Evolutionary conservation across 2,329 filamentous ascomycete genomes (phyloP).

Genomic region (Pseudocercospora pini-densiflorae): DNA sequence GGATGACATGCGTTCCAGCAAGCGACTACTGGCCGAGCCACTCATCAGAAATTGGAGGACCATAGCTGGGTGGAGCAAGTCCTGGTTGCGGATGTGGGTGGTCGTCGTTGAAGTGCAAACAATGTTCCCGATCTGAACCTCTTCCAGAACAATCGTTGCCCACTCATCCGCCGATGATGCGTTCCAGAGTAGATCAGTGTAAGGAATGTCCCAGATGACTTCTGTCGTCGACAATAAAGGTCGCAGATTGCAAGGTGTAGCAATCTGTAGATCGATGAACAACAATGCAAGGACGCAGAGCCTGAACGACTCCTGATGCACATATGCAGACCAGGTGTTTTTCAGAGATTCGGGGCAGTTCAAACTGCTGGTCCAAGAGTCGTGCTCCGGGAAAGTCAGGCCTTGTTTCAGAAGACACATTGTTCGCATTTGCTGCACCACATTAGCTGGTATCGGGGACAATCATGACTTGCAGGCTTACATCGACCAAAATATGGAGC

Average conservation of each 20-base stretch:
- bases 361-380: slow-evolving; percentile 2
- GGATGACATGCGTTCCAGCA: background rate
- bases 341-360: background rate
- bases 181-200: background rate
- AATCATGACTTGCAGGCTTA: background rate
- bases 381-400: background rate
- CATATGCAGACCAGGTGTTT: background rate
- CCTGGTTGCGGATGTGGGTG: background rate
- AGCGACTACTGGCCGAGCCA: background rate
- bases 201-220: slow-evolving; percentile 8
- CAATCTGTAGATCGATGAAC: slow-evolving; percentile 2
- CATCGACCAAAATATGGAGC: slow-evolving; percentile 5
- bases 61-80: background rate
- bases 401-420: slow-evolving; percentile 11
- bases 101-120: background rate
- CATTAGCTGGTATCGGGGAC: background rate
- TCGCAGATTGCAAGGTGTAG: slow-evolving; percentile 5
- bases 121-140: slow-evolving; percentile 7
- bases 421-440: slow-evolving; percentile 4
- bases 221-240: slow-evolving; percentile 8
- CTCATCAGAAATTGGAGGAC: slow-evolving; percentile 8
- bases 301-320: slow-evolving; percentile 11
- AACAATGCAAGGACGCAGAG: slow-evolving; percentile 6
- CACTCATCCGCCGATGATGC: slow-evolving; percentile 9
- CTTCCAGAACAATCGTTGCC: background rate